Conservation (phyloP, 208 protist species). For the Jaenimonas drosophilae region DNA sequence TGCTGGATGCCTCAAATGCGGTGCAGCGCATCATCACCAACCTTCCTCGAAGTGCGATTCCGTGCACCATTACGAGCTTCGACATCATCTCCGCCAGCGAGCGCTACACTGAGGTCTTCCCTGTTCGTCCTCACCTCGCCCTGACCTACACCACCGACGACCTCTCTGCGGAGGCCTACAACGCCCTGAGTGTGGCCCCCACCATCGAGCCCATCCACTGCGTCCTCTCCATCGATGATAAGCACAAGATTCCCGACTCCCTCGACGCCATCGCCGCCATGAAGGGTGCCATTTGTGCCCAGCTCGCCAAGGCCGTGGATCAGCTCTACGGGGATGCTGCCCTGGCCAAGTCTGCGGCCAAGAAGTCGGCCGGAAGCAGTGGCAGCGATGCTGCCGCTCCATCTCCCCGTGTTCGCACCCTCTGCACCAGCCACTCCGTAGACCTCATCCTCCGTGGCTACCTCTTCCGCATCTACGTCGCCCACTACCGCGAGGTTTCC, state of each 20-base stretch:
- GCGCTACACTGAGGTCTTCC: conserved; percentile 62
- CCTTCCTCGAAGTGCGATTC: conserved; percentile 45
- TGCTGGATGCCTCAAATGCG: conserved; percentile 43
- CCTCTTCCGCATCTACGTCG: conserved; percentile 81
- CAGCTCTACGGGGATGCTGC: conserved; percentile 18
- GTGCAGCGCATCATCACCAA: conserved; percentile 56
- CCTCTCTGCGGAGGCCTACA: conserved; percentile 23
- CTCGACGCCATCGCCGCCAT: conserved; percentile 74
- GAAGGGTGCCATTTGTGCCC: conserved; percentile 80
- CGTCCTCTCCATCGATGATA: conserved; percentile 79
- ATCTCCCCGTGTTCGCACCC: conserved; percentile 22
- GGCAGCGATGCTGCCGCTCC: conserved; percentile 2
- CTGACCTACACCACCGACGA: conserved; percentile 61
- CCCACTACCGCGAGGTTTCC: conserved; percentile 82
- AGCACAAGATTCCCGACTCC: conserved; percentile 74
- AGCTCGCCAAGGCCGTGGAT: conserved; percentile 69
- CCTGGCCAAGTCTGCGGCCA: background rate
- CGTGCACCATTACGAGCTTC: conserved; percentile 65
- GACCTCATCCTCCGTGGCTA: conserved; percentile 76
- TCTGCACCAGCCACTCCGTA: conserved; percentile 57
- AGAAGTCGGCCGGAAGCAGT: background rate
- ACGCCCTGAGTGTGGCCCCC: conserved; percentile 39
- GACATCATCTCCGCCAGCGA: conserved; percentile 65
- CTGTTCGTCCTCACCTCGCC: conserved; percentile 64
- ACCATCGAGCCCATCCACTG: conserved; percentile 69